These are phyloP conservation scores for Diaporthe nobilis DNA, from an alignment of 2,329 filamentous ascomycete genomes.

Conservation along the genomic window DNA sequence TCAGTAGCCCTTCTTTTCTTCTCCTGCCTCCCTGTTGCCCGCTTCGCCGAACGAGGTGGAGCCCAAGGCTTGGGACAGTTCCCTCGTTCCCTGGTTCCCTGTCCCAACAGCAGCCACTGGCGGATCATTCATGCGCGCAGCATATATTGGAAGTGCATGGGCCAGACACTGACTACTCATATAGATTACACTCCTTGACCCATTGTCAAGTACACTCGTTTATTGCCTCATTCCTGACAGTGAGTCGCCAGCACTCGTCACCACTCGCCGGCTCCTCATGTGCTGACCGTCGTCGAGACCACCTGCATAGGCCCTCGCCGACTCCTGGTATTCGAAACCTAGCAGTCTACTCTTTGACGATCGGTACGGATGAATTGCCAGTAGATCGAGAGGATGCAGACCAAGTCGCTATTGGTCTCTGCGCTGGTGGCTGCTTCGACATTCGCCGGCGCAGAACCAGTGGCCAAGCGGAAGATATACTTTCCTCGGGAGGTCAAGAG, in stretches of 20 bases:
- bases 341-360: slow-evolving; percentile 24
- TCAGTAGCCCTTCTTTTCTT: slow-evolving; percentile 10
- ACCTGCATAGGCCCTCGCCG: slow-evolving; percentile 30
- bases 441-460: slow-evolving; percentile 58
- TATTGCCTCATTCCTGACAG: slow-evolving; percentile 62
- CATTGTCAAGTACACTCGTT: slow-evolving; percentile 74
- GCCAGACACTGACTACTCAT: slow-evolving; percentile 43
- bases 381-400: slow-evolving; percentile 61
- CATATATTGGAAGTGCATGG: slow-evolving; percentile 21
- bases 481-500: slow-evolving; percentile 71
- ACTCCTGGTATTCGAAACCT: slow-evolving; percentile 22
- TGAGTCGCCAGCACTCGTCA: slow-evolving; percentile 50
- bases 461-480: slow-evolving; percentile 66
- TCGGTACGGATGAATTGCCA: slow-evolving; percentile 38
- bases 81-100: slow-evolving; percentile 13
- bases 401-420: slow-evolving; percentile 63
- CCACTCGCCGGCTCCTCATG: slow-evolving; percentile 36
- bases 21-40: slow-evolving; percentile 1
- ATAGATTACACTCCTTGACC: slow-evolving; percentile 64
- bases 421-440: slow-evolving; percentile 64
- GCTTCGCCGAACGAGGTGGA: slow-evolving; percentile 25
- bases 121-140: slow-evolving; percentile 50
- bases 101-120: slow-evolving; percentile 45
- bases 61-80: slow-evolving; percentile 22
- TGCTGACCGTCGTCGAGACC: slow-evolving; percentile 44